A percentile compares a stretch with the other conserved stretches of the same genome.
Conservation (phyloP, 495 filamentous ascomycete genomes). For the Aspergillus asperescens region DNA sequence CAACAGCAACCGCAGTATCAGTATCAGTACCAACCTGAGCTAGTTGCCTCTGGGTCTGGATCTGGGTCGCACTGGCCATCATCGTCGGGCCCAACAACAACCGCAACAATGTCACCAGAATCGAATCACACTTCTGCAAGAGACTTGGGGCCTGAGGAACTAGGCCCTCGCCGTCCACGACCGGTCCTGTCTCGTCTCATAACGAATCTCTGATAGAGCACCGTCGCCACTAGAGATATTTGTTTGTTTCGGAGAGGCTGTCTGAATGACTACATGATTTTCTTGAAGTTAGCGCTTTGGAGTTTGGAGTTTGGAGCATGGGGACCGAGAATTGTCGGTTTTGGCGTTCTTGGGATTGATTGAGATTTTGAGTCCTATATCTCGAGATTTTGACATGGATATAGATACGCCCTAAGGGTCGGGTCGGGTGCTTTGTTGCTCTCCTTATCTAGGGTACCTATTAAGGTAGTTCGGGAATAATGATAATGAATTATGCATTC, state of each 20-base stretch:
- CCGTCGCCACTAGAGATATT: background rate
- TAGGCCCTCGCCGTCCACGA: background rate
- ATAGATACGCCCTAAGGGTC: too few relatives aligned
- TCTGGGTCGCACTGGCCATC: background rate
- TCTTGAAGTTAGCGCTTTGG: too few relatives aligned
- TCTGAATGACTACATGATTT: too few relatives aligned
- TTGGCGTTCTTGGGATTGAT: too few relatives aligned
- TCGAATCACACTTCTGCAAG: background rate
- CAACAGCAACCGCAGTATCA: background rate
- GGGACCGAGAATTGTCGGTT: too few relatives aligned
- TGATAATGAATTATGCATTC: background rate
- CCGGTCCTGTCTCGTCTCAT: background rate
- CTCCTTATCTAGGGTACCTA: too few relatives aligned
- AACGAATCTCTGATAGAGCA: background rate
- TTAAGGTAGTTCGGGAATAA: background rate
- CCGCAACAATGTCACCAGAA: background rate
- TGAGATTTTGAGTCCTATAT: too few relatives aligned
- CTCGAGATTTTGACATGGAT: too few relatives aligned
- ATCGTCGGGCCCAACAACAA: background rate
- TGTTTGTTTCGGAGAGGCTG: background rate
- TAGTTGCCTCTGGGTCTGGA: background rate
- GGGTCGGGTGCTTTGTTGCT: too few relatives aligned
- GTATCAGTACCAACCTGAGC: background rate
- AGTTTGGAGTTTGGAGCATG: too few relatives aligned
- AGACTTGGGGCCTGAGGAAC: background rate